Evolutionary conservation across 805 yeast species (phyloP).

Genomic region (Scheffersomyces coipomensis): DNA sequence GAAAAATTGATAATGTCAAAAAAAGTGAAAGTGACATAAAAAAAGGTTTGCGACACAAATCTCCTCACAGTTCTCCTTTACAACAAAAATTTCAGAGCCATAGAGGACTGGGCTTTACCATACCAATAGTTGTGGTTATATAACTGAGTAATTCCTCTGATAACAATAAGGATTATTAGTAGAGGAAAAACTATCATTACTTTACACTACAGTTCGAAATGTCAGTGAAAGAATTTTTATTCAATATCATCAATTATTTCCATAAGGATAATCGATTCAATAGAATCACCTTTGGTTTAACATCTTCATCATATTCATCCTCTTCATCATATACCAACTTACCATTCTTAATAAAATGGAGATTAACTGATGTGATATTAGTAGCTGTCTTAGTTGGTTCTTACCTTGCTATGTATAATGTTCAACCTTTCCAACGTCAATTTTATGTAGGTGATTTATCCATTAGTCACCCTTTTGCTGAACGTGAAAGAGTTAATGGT

Average conservation of each 20-base stretch:
- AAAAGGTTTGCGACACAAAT: too few relatives aligned
- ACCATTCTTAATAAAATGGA: constrained; percentile 21
- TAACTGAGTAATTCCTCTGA: too few relatives aligned
- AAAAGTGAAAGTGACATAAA: too few relatives aligned
- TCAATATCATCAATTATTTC: constrained; percentile 15
- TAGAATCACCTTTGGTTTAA: constrained; percentile 27
- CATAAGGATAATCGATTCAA: constrained; percentile 20
- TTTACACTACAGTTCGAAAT: too few relatives aligned
- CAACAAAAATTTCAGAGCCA: too few relatives aligned
- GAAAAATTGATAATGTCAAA: too few relatives aligned
- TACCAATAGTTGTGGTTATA: too few relatives aligned
- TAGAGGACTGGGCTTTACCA: too few relatives aligned
- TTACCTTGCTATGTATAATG: constrained; percentile 18
- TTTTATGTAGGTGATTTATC: constrained; percentile 74
- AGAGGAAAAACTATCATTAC: too few relatives aligned
- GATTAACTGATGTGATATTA: constrained; percentile 21
- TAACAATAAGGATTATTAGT: too few relatives aligned
- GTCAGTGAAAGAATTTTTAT: constrained; percentile 10
- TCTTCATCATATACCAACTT: background rate
- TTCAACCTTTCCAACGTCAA: constrained; percentile 72
- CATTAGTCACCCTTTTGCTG: constrained; percentile 79
- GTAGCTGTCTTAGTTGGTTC: constrained; percentile 19
- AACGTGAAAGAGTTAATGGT: constrained; percentile 66
- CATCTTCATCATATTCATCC: constrained; percentile 4
- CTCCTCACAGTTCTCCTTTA: too few relatives aligned